Evolutionary conservation across 2,329 filamentous ascomycete species (phyloP).

Genomic region (Gyromitra esculenta): DNA sequence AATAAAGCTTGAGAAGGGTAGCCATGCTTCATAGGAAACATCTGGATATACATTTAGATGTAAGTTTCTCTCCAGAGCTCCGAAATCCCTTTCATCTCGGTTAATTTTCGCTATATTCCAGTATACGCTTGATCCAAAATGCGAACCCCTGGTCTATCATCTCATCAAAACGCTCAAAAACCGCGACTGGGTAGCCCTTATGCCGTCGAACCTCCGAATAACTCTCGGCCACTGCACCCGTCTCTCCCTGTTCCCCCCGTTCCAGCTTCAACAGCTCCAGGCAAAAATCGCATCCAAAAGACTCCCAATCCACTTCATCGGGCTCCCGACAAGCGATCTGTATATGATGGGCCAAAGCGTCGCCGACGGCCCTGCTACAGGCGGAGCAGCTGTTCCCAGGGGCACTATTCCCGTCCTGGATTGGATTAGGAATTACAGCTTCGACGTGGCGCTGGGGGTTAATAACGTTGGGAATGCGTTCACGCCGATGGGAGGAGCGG

Average conservation of each 20-base stretch:
- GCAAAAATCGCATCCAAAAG: constrained; percentile 62
- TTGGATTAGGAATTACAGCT: constrained; percentile 68
- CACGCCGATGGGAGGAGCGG: constrained; percentile 74
- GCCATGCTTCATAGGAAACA: constrained; percentile 67
- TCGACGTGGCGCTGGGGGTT: constrained; percentile 71
- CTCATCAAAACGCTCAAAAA: constrained; percentile 66
- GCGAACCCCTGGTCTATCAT: constrained; percentile 66
- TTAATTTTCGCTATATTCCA: constrained; percentile 8
- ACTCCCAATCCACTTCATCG: constrained; percentile 73
- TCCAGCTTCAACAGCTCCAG: constrained; percentile 66
- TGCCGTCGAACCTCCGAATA: constrained; percentile 64
- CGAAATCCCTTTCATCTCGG: not conserved
- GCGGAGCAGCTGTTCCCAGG: constrained; percentile 62
- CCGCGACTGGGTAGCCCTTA: constrained; percentile 64
- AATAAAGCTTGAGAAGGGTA: constrained; percentile 55
- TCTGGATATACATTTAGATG: constrained; percentile 76
- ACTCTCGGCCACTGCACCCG: constrained; percentile 76
- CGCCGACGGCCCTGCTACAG: constrained; percentile 54
- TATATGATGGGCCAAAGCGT: constrained; percentile 72
- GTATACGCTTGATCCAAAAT: constrained; percentile 69
- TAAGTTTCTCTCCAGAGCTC: not conserved
- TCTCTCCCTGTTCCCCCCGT: constrained; percentile 67
- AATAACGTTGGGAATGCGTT: constrained; percentile 81
- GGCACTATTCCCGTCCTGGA: constrained; percentile 71
- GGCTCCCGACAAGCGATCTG: constrained; percentile 75